phyloP scores from a whole-genome alignment of 495 filamentous ascomycete genomes.

The Penicillium fimorum region DNA sequence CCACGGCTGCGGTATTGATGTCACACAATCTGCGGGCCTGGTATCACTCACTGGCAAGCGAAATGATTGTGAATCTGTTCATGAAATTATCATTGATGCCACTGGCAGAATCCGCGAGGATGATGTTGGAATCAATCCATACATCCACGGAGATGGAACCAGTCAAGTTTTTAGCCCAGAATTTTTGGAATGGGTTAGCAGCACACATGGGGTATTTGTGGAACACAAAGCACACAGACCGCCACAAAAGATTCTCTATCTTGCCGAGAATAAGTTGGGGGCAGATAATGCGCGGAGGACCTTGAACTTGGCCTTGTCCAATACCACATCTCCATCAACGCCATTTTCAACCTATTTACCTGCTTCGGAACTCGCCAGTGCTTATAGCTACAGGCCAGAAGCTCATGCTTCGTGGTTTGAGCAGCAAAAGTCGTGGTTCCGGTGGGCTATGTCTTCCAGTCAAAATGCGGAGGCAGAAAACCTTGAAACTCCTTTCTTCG shows the following conservation, averaged over 20 bases:
- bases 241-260: conserved; percentile 32
- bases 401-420: conserved; percentile 32
- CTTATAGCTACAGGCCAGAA: conserved; percentile 24
- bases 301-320: conserved; percentile 33
- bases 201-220: conserved; percentile 32
- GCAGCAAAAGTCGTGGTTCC: conserved; percentile 38
- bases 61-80: conserved; percentile 36
- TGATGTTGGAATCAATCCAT: conserved; percentile 24
- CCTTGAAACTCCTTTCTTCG: conserved; percentile 28
- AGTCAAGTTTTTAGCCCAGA: conserved; percentile 17
- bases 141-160: conserved; percentile 4
- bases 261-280: conserved; percentile 34
- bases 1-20: conserved; percentile 43
- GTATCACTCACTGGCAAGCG: conserved; percentile 44
- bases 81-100: conserved; percentile 43
- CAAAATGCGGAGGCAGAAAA: conserved; percentile 14
- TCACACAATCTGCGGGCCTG: conserved; percentile 33
- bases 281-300: conserved; percentile 38
- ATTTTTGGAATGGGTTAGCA: conserved; percentile 38
- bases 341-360: conserved; percentile 43
- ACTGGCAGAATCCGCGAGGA: conserved; percentile 34
- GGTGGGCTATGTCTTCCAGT: conserved; percentile 37
- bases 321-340: conserved; percentile 13
- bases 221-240: conserved; percentile 15
- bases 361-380: conserved; percentile 23